Evolutionary conservation across 164 flowering plant species (phyloP), one percentile per base, ranked within the genome.

Genomic region (Echeveria elegans): DNA sequence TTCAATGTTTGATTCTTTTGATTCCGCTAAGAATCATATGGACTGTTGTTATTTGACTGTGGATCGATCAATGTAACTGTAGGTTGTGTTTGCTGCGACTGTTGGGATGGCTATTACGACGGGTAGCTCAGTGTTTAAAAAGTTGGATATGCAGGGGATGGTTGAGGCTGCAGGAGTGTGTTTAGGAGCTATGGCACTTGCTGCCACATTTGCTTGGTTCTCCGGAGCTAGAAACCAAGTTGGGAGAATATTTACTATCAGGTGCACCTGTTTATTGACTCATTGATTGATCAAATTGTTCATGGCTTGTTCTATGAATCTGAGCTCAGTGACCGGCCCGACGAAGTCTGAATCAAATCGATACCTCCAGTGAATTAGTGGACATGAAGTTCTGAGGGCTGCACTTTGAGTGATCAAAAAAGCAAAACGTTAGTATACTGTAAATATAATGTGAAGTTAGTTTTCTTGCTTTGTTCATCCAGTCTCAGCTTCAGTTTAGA

Each of bases 71-170:
- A 19, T 10, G 18, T 24, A 43, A 19, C 1, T 36, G 24, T 66
- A 92, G 98, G 67, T 92, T 23, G 86, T 86, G 64, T 86, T 90
- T 76, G 93, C 92, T n/a, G 90, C 85, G 6, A 89, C 96, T 7
- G 76, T 90, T 50, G 68, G 82, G 12, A 48, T 32, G 69, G 98
- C 88, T 74, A 7, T 72, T 8, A 75, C 79, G 66, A 92, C 96
- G 0, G 96, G 98, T 9, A 87, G 81, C 74, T 90, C 98, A 0
- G 31, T 90, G 34, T 92, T 92, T 75, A 71, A 79, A 47, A 92
- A 90, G 78, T 77, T 86, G 92, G 96, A 90, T 36, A 28, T 87
- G 30, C 79, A 83, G 71, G 86, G 86, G 34, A 75, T 90, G 1
- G 81, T 63, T 0, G 88, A 87, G 73, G 92, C 83, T 0, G 72